phyloP scores from a whole-genome alignment of 2,329 filamentous ascomycete species.

The Trichoderma lentiforme region DNA sequence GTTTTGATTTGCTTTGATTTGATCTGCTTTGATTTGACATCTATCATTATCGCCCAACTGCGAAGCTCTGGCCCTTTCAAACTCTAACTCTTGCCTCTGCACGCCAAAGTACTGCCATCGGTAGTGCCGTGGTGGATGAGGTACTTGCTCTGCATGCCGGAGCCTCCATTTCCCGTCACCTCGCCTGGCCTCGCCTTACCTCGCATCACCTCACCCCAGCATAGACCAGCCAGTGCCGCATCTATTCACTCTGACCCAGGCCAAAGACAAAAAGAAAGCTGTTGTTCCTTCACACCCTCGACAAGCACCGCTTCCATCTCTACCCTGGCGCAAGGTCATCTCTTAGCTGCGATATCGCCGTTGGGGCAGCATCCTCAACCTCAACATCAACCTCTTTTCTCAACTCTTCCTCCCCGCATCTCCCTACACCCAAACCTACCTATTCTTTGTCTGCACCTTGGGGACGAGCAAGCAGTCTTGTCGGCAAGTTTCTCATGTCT shows the following conservation, averaged over 20 bases:
- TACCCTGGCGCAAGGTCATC: background rate
- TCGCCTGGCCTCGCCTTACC: background rate
- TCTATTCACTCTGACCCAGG: background rate
- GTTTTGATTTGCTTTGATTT: background rate
- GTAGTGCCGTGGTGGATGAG: conserved; percentile 6
- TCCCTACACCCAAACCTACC: background rate
- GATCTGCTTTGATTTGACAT: background rate
- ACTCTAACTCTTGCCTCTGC: conserved; percentile 1
- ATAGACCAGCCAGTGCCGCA: conserved; percentile 1
- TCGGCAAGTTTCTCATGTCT: conserved; percentile 70
- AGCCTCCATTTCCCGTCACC: background rate
- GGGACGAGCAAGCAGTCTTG: conserved; percentile 19
- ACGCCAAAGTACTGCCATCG: background rate
- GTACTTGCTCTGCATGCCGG: conserved; percentile 6
- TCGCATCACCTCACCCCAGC: background rate
- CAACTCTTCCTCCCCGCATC: conserved; percentile 21
- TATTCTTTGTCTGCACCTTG: conserved; percentile 25
- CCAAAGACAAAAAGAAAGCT: background rate
- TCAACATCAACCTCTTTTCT: too few species aligned
- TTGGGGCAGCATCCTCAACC: background rate
- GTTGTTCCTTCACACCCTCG: background rate
- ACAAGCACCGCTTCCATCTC: background rate
- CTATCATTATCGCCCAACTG: background rate
- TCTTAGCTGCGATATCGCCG: background rate
- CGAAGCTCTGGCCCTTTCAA: conserved; percentile 16